A percentile compares a stretch with the other conserved stretches of the same genome.
Evolutionary conservation across 2,329 filamentous ascomycete species (phyloP).

Genomic region (Sporothrix luriei): DNA sequence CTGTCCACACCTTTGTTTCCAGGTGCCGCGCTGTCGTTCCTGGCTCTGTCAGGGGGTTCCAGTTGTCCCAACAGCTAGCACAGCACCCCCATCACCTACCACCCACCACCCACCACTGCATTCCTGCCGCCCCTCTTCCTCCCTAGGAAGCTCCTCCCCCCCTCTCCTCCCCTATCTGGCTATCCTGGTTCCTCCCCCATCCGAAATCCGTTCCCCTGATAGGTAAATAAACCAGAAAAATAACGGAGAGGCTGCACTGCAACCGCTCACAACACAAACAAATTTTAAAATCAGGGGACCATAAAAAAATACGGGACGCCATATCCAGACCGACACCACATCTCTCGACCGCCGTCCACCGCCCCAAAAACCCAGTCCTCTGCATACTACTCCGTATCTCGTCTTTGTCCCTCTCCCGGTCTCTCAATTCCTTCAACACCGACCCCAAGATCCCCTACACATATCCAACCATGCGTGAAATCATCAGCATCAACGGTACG

Average conservation of each 20-base stretch:
- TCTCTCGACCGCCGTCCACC: constrained; percentile 28
- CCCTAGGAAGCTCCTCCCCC: constrained; percentile 23
- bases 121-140: constrained; percentile 20
- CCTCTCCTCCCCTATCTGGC: constrained; percentile 13
- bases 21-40: constrained; percentile 1
- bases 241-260: constrained; percentile 24
- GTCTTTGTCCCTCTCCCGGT: constrained; percentile 13
- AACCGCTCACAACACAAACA: constrained; percentile 28
- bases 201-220: constrained; percentile 31
- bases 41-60: not conserved
- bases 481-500: constrained; percentile 97
- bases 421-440: constrained; percentile 6
- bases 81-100: not conserved
- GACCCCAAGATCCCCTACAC: constrained; percentile 34
- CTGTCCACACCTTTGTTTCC: not conserved
- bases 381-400: constrained; percentile 28
- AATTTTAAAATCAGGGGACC: constrained; percentile 33
- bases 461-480: constrained; percentile 88
- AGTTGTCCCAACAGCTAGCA: not conserved
- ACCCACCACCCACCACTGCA: not conserved
- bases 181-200: constrained; percentile 32
- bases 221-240: constrained; percentile 30
- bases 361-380: constrained; percentile 28
- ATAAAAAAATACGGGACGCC: constrained; percentile 29
- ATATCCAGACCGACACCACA: constrained; percentile 29